A percentile compares a stretch with the other conserved stretches of the same genome.
Conservation (phyloP, 164 flowering plant genomes). For the Warburgia ugandensis region DNA sequence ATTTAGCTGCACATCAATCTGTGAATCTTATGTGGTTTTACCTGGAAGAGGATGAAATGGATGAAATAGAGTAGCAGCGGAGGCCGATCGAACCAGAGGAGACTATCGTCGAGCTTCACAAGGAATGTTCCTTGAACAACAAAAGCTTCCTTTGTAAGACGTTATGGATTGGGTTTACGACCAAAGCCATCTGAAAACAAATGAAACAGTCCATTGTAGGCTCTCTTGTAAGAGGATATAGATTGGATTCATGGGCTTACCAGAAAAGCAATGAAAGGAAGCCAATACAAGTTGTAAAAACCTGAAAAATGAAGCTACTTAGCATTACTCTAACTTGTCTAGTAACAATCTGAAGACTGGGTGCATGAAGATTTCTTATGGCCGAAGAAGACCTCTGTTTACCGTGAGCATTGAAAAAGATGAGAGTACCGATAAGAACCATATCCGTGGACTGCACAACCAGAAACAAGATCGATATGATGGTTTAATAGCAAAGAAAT, state of each 20-base stretch:
- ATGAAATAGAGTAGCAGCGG: slow-evolving; percentile 42
- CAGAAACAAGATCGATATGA: neutral
- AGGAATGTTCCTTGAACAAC: slow-evolving; percentile 50
- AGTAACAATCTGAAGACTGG: neutral
- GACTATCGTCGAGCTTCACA: slow-evolving; percentile 47
- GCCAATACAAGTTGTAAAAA: slow-evolving; percentile 48
- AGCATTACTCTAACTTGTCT: neutral
- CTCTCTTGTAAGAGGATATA: neutral
- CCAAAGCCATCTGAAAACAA: slow-evolving; percentile 33
- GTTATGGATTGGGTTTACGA: slow-evolving; percentile 50
- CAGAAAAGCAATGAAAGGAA: slow-evolving; percentile 54
- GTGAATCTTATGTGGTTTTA: too few relatives aligned
- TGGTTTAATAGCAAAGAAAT: neutral
- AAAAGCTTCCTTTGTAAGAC: slow-evolving; percentile 32
- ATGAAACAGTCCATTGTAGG: neutral
- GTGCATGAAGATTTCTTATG: neutral
- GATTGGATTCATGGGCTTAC: slow-evolving; percentile 23
- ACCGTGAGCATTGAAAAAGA: slow-evolving; percentile 60
- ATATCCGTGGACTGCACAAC: slow-evolving; percentile 53
- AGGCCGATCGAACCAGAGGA: slow-evolving; percentile 61
- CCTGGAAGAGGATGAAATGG: slow-evolving; percentile 55
- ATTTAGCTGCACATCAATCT: too few relatives aligned
- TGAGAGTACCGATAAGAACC: slow-evolving; percentile 47
- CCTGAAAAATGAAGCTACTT: too few relatives aligned
- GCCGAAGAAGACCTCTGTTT: too few relatives aligned